phyloP scores from a whole-genome alignment of 345 rosid species.

The Diplotaxis tenuifolia region DNA sequence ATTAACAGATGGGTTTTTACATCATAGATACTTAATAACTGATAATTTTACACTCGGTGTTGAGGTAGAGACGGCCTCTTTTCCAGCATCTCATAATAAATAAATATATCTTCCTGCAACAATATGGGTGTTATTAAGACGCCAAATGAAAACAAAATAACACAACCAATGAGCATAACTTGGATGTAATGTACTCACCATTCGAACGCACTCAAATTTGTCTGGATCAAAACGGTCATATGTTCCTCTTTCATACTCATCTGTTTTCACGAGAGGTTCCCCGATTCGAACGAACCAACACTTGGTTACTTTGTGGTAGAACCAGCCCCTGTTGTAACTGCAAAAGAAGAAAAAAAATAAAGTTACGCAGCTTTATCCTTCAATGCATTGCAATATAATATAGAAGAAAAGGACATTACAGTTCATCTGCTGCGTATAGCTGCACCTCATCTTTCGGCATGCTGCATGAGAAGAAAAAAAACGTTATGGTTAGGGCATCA shows the following conservation, averaged over 20 bases:
- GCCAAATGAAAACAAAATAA: constrained; percentile 3
- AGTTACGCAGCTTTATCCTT: constrained; percentile 7
- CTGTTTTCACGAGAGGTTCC: constrained; percentile 85
- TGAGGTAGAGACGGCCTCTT: constrained; percentile 57
- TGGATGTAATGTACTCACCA: constrained; percentile 47
- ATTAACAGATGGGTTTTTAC: constrained; percentile 23
- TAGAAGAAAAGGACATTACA: constrained; percentile 49
- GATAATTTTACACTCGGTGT: constrained; percentile 25
- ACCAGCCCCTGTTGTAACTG: constrained; percentile 87
- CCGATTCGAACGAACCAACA: constrained; percentile 69
- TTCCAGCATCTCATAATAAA: constrained; percentile 83
- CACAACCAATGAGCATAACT: background rate
- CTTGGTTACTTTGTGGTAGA: constrained; percentile 84
- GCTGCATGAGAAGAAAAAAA: constrained; percentile 46
- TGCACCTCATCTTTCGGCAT: constrained; percentile 98
- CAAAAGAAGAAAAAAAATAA: constrained; percentile 17
- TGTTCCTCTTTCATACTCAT: constrained; percentile 75
- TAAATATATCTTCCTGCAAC: constrained; percentile 44
- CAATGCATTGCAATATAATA: background rate
- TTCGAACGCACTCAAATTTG: constrained; percentile 59
- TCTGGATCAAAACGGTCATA: constrained; percentile 84
- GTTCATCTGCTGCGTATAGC: constrained; percentile 82
- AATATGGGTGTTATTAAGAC: constrained; percentile 10
- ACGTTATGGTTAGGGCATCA: constrained; percentile 1
- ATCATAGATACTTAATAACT: constrained; percentile 14